These are phyloP conservation scores for Venturia effusa DNA, from an alignment of 2,329 filamentous ascomycete species.

Conservation along the genomic window DNA sequence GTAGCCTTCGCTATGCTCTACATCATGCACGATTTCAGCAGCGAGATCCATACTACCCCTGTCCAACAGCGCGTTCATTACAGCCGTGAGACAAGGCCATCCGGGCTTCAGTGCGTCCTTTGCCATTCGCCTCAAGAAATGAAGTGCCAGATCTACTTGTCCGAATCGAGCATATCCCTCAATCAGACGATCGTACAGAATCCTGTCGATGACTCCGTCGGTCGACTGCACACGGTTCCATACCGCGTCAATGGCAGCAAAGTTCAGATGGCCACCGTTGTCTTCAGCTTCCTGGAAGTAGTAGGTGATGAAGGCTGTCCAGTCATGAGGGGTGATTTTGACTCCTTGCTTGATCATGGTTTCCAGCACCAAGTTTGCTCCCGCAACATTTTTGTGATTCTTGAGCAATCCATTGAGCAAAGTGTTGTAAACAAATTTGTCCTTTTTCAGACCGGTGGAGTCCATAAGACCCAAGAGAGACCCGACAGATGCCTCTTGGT, in stretches of 20 bases:
- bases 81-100: conserved; percentile 29
- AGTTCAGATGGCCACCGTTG: conserved; percentile 33
- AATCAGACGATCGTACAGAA: conserved; percentile 61
- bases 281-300: conserved; percentile 44
- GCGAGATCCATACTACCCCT: conserved; percentile 25
- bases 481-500: conserved; percentile 43
- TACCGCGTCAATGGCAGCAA: conserved; percentile 48
- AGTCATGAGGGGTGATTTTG: conserved; percentile 52
- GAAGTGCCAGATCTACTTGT: conserved; percentile 36
- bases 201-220: conserved; percentile 34
- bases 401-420: conserved; percentile 56
- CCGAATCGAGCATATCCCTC: conserved; percentile 51
- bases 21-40: conserved; percentile 26
- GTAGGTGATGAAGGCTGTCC: conserved; percentile 61
- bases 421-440: conserved; percentile 52
- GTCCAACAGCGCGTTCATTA: conserved; percentile 28
- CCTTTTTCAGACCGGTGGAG: not conserved
- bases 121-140: conserved; percentile 29
- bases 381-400: conserved; percentile 32
- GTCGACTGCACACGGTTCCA: conserved; percentile 35
- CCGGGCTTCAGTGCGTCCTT: conserved; percentile 29
- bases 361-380: conserved; percentile 49
- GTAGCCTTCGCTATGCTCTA: conserved; percentile 15
- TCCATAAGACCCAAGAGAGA: conserved; percentile 34
- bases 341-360: conserved; percentile 49